These are phyloP conservation scores for Phytopythium montanum DNA, from an alignment of 352 stramenopile species.

Conservation along the genomic window DNA sequence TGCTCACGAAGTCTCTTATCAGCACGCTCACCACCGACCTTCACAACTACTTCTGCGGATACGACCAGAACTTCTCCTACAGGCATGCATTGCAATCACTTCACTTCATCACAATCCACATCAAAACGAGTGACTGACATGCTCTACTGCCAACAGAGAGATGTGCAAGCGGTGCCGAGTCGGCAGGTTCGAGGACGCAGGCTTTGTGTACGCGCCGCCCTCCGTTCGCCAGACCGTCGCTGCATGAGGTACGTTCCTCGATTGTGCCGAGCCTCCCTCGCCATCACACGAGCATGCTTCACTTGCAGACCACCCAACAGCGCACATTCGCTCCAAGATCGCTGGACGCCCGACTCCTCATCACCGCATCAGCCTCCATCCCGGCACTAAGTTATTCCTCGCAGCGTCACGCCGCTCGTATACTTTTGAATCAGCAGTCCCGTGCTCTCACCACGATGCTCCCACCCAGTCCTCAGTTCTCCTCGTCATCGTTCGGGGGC, in stretches of 20 bases:
- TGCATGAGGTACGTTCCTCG: not conserved
- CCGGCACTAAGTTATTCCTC: not conserved
- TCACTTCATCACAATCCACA: not conserved
- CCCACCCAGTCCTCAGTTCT: slow-evolving; percentile 16
- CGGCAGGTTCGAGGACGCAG: slow-evolving; percentile 52
- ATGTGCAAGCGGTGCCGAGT: slow-evolving; percentile 61
- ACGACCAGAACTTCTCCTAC: slow-evolving; percentile 68
- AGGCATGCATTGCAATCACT: slow-evolving; percentile 15
- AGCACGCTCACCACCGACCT: not conserved
- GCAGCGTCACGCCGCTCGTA: not conserved
- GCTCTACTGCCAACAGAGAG: slow-evolving; percentile 20
- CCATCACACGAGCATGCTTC: not conserved
- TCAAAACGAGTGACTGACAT: not conserved
- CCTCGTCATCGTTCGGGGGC: slow-evolving; percentile 47
- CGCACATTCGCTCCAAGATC: not conserved
- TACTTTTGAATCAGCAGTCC: not conserved
- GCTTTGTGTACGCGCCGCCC: slow-evolving; percentile 39
- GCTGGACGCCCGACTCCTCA: not conserved
- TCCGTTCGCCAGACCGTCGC: slow-evolving; percentile 7
- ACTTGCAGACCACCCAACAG: not conserved
- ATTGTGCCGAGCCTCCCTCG: not conserved
- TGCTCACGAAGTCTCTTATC: slow-evolving; percentile 1
- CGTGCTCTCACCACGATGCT: not conserved
- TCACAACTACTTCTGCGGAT: not conserved
- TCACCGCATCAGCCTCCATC: not conserved